Percentiles rank a stretch among this genome's conserved stretches.
These are phyloP conservation scores for Quercus lobata DNA, from an alignment of 331 rosid genomes.

Conservation along the genomic window DNA sequence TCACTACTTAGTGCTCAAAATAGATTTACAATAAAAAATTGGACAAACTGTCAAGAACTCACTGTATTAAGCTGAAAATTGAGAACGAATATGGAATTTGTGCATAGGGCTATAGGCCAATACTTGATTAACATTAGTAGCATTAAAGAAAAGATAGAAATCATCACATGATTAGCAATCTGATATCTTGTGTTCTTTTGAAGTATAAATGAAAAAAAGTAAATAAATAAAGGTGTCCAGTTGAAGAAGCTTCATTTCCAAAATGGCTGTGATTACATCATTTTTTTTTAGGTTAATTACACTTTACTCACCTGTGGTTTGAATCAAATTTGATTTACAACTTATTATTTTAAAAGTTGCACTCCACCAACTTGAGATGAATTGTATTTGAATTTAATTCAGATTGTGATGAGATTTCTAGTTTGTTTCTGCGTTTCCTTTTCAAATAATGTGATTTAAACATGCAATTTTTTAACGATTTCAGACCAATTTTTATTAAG, in stretches of 20 bases:
- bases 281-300: too few species aligned
- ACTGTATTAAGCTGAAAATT: neutral
- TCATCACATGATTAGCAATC: neutral
- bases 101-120: neutral
- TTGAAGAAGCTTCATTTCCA: neutral
- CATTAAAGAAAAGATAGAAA: neutral
- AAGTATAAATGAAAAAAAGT: neutral
- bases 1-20: neutral
- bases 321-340: too few species aligned
- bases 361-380: too few species aligned
- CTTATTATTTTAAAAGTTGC: too few species aligned
- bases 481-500: too few species aligned
- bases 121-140: neutral
- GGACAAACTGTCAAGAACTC: neutral
- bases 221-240: too few species aligned
- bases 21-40: neutral
- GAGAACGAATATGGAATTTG: neutral
- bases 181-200: neutral
- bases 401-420: too few species aligned
- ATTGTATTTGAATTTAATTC: too few species aligned
- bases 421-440: too few species aligned
- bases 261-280: neutral
- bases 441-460: too few species aligned
- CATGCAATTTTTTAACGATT: too few species aligned
- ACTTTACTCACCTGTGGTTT: too few species aligned